Conservation (phyloP, 805 yeast genomes). For the Suhomyces xylopsoci region DNA sequence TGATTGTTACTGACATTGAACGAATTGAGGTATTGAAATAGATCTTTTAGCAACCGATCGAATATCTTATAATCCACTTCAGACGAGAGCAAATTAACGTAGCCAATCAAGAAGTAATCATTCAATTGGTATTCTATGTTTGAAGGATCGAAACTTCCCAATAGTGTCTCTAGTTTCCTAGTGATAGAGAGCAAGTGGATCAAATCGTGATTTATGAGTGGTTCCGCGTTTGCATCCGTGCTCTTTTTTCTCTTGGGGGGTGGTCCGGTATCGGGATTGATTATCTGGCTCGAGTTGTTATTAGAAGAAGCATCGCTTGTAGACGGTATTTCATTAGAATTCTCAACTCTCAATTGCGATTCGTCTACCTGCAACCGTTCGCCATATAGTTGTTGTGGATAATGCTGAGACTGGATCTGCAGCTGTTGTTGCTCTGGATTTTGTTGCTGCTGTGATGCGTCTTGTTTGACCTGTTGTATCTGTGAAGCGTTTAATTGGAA, state of each 20-base stretch:
- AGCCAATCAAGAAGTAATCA: constrained; percentile 34
- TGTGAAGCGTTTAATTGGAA: constrained; percentile 14
- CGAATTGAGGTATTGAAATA: constrained; percentile 21
- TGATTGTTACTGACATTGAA: constrained; percentile 9
- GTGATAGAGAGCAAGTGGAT: constrained; percentile 28
- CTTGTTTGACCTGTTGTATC: background rate
- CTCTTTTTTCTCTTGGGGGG: constrained; percentile 4
- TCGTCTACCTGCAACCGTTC: background rate
- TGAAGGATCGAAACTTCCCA: constrained; percentile 12
- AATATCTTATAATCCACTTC: constrained; percentile 15
- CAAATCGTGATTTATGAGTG: constrained; percentile 15
- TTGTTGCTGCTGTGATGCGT: background rate
- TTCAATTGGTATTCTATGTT: constrained; percentile 13
- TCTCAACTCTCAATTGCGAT: background rate
- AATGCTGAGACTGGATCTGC: background rate
- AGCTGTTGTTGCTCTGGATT: background rate
- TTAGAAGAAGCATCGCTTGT: background rate
- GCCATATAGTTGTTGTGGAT: background rate
- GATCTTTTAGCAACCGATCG: constrained; percentile 18
- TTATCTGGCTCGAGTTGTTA: background rate
- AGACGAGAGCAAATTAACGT: constrained; percentile 16
- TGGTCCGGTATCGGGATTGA: background rate
- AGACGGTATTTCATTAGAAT: background rate
- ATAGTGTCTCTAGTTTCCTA: constrained; percentile 20
- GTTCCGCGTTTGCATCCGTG: background rate